Percentiles rank a stretch among this genome's conserved stretches.
Evolutionary conservation across 2,329 filamentous ascomycete genomes (phyloP).

Genomic region (Penicillium sp.): DNA sequence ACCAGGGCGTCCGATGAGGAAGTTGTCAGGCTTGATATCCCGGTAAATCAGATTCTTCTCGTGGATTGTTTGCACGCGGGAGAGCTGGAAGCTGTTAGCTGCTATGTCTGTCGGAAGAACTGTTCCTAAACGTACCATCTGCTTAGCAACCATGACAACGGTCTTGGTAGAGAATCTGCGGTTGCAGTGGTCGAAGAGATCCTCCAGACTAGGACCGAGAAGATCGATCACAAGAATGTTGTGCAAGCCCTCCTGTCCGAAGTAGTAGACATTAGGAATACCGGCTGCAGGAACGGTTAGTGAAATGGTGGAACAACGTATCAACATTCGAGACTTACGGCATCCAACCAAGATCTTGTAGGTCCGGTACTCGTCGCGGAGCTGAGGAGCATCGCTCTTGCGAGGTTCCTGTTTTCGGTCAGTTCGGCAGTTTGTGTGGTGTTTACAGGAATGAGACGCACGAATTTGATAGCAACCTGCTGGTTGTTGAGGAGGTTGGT

Average conservation of each 20-base stretch:
- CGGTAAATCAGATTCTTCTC: slow-evolving; percentile 99
- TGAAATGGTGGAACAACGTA: not conserved
- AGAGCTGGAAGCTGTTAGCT: slow-evolving; percentile 58
- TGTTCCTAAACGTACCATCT: slow-evolving; percentile 69
- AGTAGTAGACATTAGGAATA: slow-evolving; percentile 99
- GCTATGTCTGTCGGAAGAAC: not conserved
- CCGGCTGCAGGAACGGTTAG: slow-evolving; percentile 65
- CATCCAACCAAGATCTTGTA: slow-evolving; percentile 99
- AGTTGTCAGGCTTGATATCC: slow-evolving; percentile 99
- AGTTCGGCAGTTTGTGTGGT: slow-evolving; percentile 10
- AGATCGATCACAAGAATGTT: slow-evolving; percentile 98
- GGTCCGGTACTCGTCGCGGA: slow-evolving; percentile 97
- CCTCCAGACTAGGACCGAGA: slow-evolving; percentile 89
- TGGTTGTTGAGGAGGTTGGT: slow-evolving; percentile 99
- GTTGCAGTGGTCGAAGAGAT: slow-evolving; percentile 96
- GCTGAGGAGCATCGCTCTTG: slow-evolving; percentile 96
- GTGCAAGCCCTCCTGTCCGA: slow-evolving; percentile 96
- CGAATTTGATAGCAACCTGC: slow-evolving; percentile 99
- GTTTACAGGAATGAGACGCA: slow-evolving; percentile 51
- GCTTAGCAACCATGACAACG: slow-evolving; percentile 98
- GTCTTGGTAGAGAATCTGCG: slow-evolving; percentile 95
- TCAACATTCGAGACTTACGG: slow-evolving; percentile 65
- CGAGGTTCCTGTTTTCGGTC: slow-evolving; percentile 74
- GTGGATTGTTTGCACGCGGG: slow-evolving; percentile 89
- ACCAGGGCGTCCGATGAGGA: slow-evolving; percentile 87